Evolutionary conservation across 2,329 filamentous ascomycete genomes (phyloP), one percentile per base, ranked within the genome.

Genomic region (Alternaria sp.): DNA sequence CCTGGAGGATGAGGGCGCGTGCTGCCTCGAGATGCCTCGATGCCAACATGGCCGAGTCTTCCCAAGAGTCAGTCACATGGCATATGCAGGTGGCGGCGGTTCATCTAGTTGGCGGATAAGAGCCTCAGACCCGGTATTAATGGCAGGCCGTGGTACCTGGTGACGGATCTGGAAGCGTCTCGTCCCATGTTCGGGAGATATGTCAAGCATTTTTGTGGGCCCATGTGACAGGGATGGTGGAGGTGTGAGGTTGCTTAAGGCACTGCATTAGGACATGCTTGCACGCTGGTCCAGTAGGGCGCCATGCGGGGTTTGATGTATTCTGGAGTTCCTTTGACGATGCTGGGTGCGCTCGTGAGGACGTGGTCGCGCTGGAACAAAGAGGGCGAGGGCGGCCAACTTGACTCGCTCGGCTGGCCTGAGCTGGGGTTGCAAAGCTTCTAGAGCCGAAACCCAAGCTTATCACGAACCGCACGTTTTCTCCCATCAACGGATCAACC

Each of bases 401-500:
- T 44, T 55, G 60, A 62, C 56, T 49, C 63, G 63, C 64, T 66
- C 61, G 64, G 64, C 64, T 62, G 56, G 55, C 50, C 44, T 46
- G 50, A 44, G 50, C 60, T 56, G 57, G 60, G 36, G 36, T 30
- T 59, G 30, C 45, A 50, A 44, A 28, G 56, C 55, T 60, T 60
- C 45, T 43, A 46, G 57, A 51, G 51, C 52, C 52, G 60, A 57
- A 52, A 59, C 60, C 54, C 60, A 59, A 70, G 71, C 71, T 74
- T 74, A 74, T 76, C 75, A 77, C 74, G 68, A 69, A 69, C 67
- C 69, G 69, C 73, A 74, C 74, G 72, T 72, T 59, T 74, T 57
- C 59, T 56, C 71, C 73, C 73, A 60, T 60, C 61, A 56, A 63
- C 57, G 57, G 57, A 60, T 74, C 73, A 56, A 63, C 57, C 61